These are phyloP conservation scores for Rosellinia necatrix DNA, from an alignment of 2,329 filamentous ascomycete genomes.

Conservation along the genomic window DNA sequence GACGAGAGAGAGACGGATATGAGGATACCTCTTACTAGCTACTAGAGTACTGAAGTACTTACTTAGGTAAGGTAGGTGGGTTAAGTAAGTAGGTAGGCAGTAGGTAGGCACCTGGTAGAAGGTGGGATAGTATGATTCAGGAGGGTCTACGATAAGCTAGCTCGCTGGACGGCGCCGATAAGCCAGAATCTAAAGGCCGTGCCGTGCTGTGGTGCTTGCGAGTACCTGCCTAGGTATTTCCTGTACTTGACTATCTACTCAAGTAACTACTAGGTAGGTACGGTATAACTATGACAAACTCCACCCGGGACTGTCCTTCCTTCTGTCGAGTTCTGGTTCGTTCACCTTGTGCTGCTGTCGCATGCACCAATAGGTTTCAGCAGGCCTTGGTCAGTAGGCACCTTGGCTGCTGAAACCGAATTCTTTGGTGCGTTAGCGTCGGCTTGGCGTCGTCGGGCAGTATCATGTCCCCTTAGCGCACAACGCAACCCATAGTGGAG, in stretches of 20 bases:
- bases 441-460: slow-evolving; percentile 10
- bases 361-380: slow-evolving; percentile 22
- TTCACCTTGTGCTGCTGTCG: slow-evolving; percentile 19
- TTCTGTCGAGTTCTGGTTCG: neutral
- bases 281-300: too few relatives aligned
- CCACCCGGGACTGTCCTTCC: neutral
- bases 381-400: neutral
- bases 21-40: neutral
- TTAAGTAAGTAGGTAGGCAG: too few relatives aligned
- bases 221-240: too few relatives aligned
- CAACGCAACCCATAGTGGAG: too few relatives aligned
- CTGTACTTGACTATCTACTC: too few relatives aligned
- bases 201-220: too few relatives aligned
- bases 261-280: too few relatives aligned
- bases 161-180: slow-evolving; percentile 4
- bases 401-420: slow-evolving; percentile 7
- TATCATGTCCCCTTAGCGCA: neutral
- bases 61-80: too few relatives aligned
- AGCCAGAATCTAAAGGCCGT: slow-evolving; percentile 17
- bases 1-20: neutral
- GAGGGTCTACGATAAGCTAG: slow-evolving; percentile 18
- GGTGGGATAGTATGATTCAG: slow-evolving; percentile 13
- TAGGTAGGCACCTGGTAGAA: too few relatives aligned
- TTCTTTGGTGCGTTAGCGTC: slow-evolving; percentile 15
- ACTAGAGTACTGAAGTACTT: too few relatives aligned